These are phyloP conservation scores for Pseudoturritis turrita DNA, from an alignment of 345 rosid genomes.

Conservation along the genomic window DNA sequence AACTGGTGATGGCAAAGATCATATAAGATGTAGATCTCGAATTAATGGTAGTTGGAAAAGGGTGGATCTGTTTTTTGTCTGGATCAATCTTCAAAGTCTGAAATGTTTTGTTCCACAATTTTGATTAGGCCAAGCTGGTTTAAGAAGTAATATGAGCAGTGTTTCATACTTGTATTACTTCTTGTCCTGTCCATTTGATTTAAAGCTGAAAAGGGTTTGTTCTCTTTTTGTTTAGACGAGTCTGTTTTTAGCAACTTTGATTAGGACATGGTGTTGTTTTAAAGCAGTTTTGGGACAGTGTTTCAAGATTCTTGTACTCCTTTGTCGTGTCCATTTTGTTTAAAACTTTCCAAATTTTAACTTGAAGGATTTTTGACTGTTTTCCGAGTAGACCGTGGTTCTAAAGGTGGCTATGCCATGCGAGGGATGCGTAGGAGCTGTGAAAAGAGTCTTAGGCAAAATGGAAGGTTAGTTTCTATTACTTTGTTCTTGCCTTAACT, in stretches of 20 bases:
- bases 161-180: background rate
- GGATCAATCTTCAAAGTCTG: background rate
- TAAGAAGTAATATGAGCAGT: background rate
- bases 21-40: background rate
- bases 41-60: background rate
- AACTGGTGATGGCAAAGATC: background rate
- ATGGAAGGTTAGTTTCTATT: constrained; percentile 77
- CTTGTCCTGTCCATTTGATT: background rate
- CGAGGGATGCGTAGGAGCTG: constrained; percentile 76
- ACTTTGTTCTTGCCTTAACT: too few relatives aligned
- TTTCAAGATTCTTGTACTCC: background rate
- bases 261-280: background rate
- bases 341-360: background rate
- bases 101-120: background rate
- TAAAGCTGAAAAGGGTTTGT: background rate
- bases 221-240: background rate
- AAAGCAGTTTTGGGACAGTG: background rate
- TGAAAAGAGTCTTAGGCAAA: constrained; percentile 76
- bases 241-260: background rate
- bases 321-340: background rate
- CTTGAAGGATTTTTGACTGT: background rate
- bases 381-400: constrained; percentile 59
- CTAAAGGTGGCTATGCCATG: constrained; percentile 88
- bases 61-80: background rate
- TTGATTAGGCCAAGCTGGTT: background rate